Base-by-base conservation (phyloP, 768 basidiomycete genomes). In the Termitomyces sp. region DNA sequence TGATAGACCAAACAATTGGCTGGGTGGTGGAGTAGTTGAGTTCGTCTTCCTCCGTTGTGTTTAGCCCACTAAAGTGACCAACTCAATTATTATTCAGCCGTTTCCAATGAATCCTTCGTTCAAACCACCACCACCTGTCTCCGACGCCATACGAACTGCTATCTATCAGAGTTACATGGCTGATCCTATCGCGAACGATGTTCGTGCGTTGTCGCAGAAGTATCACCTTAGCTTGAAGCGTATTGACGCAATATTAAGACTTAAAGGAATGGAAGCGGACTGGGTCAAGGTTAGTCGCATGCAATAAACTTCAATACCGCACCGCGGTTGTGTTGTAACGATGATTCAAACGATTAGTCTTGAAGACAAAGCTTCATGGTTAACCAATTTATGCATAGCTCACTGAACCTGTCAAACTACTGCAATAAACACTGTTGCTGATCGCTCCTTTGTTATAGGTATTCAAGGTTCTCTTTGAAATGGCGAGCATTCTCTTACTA, bases 331-430 rank as follows among this genome's bases (percentile, higher is more conserved):
- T 59, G 38, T 64, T 57, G 58, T 66, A 34, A 71, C 76, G 76
- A 82, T 86, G 88, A 86, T 83, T 76, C 74, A 74, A 75, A 82
- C 88, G 94, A 95, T 96, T 96, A 95, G 92, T 96, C 92, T 93
- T 93, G 74, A 88, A 92, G 92, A 92, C 88, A 68, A 64, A 56
- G 48, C 63, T 56, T 55, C 38, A 48, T 56, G 15, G 65, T 59
- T 38, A 32, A 65, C 56, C 29, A 46, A 51, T 55, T 58, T 20
- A 48, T 42, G 15, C n/a, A 34, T 43, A 12, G 15, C 25, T 58
- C 20, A 36, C 56, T 57, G 56, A 57, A 38, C 20, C 6, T 57
- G 2, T 20, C 47, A 4, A 5, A 29, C 10, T 9, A 3, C 14
- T 29, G 14, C 29, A 6, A 31, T 38, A 9, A 38, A 17, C 17